A percentile compares a stretch with the other conserved stretches of the same genome.
These are phyloP conservation scores for Orbilia oligospora DNA, from an alignment of 2,329 filamentous ascomycete species.

Conservation along the genomic window DNA sequence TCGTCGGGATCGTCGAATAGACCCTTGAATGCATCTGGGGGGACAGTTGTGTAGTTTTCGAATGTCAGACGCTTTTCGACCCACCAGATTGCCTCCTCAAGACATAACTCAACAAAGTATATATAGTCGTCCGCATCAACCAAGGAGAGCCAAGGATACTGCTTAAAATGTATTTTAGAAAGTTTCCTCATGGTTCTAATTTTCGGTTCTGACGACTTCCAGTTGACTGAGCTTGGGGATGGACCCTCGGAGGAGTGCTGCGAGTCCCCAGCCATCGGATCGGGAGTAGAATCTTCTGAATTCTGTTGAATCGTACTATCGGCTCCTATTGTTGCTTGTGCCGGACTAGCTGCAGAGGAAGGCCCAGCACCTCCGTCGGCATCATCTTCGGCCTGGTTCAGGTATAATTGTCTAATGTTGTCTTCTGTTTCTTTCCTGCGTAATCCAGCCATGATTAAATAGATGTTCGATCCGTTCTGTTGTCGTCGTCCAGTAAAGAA, in stretches of 20 bases:
- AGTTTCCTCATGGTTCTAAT: too few species aligned
- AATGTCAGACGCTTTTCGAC: slow-evolving; percentile 43
- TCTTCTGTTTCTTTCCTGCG: background rate
- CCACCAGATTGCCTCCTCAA: slow-evolving; percentile 52
- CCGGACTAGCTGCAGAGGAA: background rate
- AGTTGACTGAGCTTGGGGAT: background rate
- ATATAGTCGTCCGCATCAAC: slow-evolving; percentile 13
- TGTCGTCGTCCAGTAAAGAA: background rate
- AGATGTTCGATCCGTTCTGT: too few species aligned
- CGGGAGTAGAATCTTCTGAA: background rate
- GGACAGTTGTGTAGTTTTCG: slow-evolving; percentile 19
- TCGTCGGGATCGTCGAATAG: slow-evolving; percentile 48
- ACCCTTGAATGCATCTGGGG: slow-evolving; percentile 25
- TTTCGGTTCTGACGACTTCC: background rate
- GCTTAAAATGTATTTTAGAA: background rate
- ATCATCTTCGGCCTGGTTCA: background rate
- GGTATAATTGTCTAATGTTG: background rate
- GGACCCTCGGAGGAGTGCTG: background rate
- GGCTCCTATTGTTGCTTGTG: background rate
- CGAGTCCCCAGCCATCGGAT: background rate
- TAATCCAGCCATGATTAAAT: background rate
- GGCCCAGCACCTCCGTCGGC: too few species aligned
- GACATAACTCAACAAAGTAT: slow-evolving; percentile 29
- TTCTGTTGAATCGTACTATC: background rate
- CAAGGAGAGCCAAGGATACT: background rate